Evolutionary conservation across 169 alveolate species (phyloP), one percentile per base, ranked within the genome.

Genomic region (Eimeria maxima): DNA sequence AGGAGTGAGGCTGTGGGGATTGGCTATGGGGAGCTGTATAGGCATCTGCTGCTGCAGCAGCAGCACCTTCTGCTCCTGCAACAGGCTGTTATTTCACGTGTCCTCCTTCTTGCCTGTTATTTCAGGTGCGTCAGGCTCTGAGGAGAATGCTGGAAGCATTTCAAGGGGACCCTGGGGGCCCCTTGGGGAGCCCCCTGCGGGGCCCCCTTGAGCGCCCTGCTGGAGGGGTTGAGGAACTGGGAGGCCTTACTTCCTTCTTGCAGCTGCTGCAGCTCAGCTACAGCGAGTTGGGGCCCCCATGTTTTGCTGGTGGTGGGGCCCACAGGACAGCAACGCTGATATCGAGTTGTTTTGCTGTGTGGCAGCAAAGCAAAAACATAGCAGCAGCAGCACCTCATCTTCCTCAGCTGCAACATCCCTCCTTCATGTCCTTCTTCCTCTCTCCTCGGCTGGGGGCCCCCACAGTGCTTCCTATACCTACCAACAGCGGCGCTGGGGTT

Each of bases 231-330:
- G 69, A 27, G 22, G 92, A 78, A 63, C 73, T 92, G 8, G 84
- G 74, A 27, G 88, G 88, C 50, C 55, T 94, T 60, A 55, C 76
- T 11, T 27, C 74, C 11, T 94, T 83, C 73, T 8, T 94, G 38
- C 16, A 84, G 83, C 95, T 94, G 74, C 80, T 94, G 55, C 90
- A 94, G 57, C 91, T 94, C 73, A 55, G 90, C 83, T 94, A 76
- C 91, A 44, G 86, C 90, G 96, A 94, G 84, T 60, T 94, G 73
- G 96, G 96, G 69, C 96, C 94, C 57, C 96, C 96, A 20, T 50
- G 90, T 38, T 76, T 86, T 20, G 90, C 63, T 2, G 96, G 81
- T 33, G 92, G 92, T 50, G 92, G 92, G 60, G 57, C 78, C 57
- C 92, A 83, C 76, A 4, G 76, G 76, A 67, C 76, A 10, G 73